These are phyloP conservation scores for Lobosporangium transversale DNA, from an alignment of 192 early-diverging fungal species.

Conservation along the genomic window DNA sequence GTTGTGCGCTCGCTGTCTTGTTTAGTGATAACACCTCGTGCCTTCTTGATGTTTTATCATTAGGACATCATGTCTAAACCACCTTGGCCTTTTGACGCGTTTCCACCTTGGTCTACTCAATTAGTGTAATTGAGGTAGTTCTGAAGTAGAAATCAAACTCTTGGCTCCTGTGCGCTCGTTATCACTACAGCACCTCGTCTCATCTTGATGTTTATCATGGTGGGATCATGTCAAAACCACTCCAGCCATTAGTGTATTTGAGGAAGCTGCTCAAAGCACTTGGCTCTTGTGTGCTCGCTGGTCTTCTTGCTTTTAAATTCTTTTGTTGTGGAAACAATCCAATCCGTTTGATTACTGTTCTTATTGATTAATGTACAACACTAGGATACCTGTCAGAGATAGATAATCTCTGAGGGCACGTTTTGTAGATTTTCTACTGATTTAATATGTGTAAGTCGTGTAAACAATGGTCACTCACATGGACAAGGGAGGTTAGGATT, in stretches of 20 bases:
- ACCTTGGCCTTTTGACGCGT: slow-evolving; percentile 13
- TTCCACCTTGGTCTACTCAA: slow-evolving; percentile 18
- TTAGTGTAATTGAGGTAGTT: slow-evolving; percentile 19
- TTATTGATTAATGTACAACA: too few relatives aligned
- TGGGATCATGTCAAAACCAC: slow-evolving; percentile 11
- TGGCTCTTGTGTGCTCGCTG: slow-evolving; percentile 5
- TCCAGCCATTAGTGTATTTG: slow-evolving; percentile 4
- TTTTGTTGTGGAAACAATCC: neutral
- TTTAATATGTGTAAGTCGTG: too few relatives aligned
- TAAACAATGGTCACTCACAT: too few relatives aligned
- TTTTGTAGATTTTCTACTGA: too few relatives aligned
- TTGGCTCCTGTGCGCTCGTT: slow-evolving; percentile 11
- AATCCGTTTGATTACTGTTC: neutral
- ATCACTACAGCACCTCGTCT: slow-evolving; percentile 5
- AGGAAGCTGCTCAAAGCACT: slow-evolving; percentile 3
- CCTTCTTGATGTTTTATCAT: too few relatives aligned
- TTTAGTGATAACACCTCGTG: slow-evolving; percentile 11
- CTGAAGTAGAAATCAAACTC: slow-evolving; percentile 18
- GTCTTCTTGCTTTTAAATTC: neutral
- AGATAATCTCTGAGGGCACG: too few relatives aligned
- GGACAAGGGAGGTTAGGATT: too few relatives aligned
- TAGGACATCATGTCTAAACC: slow-evolving; percentile 21
- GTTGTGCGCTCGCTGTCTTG: slow-evolving; percentile 18
- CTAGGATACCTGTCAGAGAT: too few relatives aligned
- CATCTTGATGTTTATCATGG: slow-evolving; percentile 14